Evolutionary conservation across 192 early-diverging fungal species (phyloP), one percentile per base, ranked within the genome.

Genomic region (Diversispora epigaea): DNA sequence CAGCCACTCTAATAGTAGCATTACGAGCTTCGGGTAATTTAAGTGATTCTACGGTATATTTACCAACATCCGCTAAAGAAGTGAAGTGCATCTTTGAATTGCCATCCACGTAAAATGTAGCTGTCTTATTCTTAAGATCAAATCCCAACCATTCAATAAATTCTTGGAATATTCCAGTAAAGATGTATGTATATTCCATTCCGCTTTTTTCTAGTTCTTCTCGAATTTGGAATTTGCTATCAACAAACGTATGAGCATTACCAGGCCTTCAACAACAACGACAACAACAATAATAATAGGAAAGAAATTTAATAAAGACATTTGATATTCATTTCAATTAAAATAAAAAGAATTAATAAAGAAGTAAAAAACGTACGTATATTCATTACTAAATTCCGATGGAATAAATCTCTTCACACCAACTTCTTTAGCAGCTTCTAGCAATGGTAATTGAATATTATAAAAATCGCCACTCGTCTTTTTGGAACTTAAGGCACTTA

Each of bases 391-490:
- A 45, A 75, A 75, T 17, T 69, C 73, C n/a, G 73, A 61, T 46
- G 73, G 61, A 22, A 65, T 47, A 22, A 75, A 75, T 43, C 73
- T 61, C 55, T 65, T 75, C n/a, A 75, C 73, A 46, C 62, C 62
- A 14, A 44, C 61, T 39, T 39, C 22, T 75, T 61, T 75, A 10
- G 73, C 73, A 66, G 57, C 73, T 10, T 11, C 12, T 19, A 75
- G 39, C 12, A 75, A 39, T 65, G 66, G 44, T 9, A 25, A 25
- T 45, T 68, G 66, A 68, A 68, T 8, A 11, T 21, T 3, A 39
- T 52, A 22, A 45, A 49, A 68, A 25, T 45, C 19, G 12, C 12
- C 10, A 68, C 11, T 21, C 19, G 4, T 10, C 43, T 43, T 17
- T 15, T 39, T 39, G 39, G 10, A 17, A 19, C 6, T 8, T 10